Conservation (phyloP, 2,329 filamentous ascomycete genomes). For the Colletotrichum endophyticum region DNA sequence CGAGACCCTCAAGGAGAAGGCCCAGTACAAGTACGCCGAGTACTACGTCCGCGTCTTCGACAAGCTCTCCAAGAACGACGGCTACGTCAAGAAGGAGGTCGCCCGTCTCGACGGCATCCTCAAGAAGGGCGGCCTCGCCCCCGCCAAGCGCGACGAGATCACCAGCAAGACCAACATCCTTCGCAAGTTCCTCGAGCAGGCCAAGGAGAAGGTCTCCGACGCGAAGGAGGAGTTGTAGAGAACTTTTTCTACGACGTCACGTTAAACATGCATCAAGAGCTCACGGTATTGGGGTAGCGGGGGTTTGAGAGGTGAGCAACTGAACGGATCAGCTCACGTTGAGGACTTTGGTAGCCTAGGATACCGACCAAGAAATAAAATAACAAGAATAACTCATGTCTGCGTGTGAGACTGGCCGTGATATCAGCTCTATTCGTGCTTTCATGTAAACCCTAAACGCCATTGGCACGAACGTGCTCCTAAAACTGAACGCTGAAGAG, state of each 20-base stretch:
- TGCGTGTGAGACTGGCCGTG: background rate
- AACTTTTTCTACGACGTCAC: background rate
- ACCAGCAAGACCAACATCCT: slow-evolving; percentile 88
- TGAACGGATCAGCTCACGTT: background rate
- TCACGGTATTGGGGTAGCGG: background rate
- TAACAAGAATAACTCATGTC: background rate
- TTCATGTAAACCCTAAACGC: background rate
- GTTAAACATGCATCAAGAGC: background rate
- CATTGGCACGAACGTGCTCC: background rate
- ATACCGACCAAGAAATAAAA: slow-evolving; percentile 2
- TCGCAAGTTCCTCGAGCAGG: slow-evolving; percentile 72
- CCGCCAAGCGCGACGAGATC: slow-evolving; percentile 88
- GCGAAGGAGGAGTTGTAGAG: slow-evolving; percentile 75
- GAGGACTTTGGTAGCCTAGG: slow-evolving; percentile 13
- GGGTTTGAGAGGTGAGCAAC: slow-evolving; percentile 1
- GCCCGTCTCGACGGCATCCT: slow-evolving; percentile 80
- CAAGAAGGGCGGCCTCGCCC: slow-evolving; percentile 83
- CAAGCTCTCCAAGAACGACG: slow-evolving; percentile 80
- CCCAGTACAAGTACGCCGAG: slow-evolving; percentile 78
- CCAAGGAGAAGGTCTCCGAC: slow-evolving; percentile 51
- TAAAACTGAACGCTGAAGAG: background rate
- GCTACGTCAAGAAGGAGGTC: slow-evolving; percentile 85
- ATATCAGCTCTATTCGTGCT: background rate
- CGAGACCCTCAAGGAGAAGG: slow-evolving; percentile 64
- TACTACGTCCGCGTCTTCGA: slow-evolving; percentile 94